Evolutionary conservation across 1,284 basidiomycete species (phyloP), one percentile per base, ranked within the genome.

Genomic region (Rhodotorula sp.): DNA sequence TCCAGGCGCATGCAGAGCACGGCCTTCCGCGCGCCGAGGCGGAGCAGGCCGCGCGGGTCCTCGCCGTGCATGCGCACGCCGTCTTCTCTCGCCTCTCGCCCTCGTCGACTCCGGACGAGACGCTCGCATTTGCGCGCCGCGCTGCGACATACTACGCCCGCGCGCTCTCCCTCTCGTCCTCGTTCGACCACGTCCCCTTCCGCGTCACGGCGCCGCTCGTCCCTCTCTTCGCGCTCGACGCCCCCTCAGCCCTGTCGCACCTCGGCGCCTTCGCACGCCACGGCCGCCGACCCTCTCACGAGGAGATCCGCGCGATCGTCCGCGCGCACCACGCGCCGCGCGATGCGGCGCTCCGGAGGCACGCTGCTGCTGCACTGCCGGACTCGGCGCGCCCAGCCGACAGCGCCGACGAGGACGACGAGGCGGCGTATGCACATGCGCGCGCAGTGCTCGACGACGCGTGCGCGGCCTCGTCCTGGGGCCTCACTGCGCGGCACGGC

Each of bases 391-490:
- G 13, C 14, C 12, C 27, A 8, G 25, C 25, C 12, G 48, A 4
- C 25, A 3, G 12, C 2, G 58, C 3, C 53, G 57, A 25, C 12
- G 52, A 19, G 5, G 50, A 53, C 17, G 57, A 61, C 12, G 71
- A 67, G 21, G 67, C 64, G 7, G 68, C 64, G 21, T 76, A 76
- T 55, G 68, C 67, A 0, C 65, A 61, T 4, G 72, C 70, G 23
- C 65, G 70, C 4, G 2, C 27, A 9, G 56, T 70, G 7, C 74
- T 76, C 65, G 74, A 76, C 49, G 65, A 59, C 44, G 74, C 68
- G 2, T 76, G 74, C 41, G 21, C 42, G 14, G 34, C 7, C 45
- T 14, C 45, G 12, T 25, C 45, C 41, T 55, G 34, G 34, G 34
- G 34, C 34, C 34, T 34, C 34, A 34, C 62, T 9, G 10, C 56